Evolutionary conservation across 2,329 filamentous ascomycete genomes (phyloP), one percentile per base, ranked within the genome.

Genomic region (Fusarium sp.): DNA sequence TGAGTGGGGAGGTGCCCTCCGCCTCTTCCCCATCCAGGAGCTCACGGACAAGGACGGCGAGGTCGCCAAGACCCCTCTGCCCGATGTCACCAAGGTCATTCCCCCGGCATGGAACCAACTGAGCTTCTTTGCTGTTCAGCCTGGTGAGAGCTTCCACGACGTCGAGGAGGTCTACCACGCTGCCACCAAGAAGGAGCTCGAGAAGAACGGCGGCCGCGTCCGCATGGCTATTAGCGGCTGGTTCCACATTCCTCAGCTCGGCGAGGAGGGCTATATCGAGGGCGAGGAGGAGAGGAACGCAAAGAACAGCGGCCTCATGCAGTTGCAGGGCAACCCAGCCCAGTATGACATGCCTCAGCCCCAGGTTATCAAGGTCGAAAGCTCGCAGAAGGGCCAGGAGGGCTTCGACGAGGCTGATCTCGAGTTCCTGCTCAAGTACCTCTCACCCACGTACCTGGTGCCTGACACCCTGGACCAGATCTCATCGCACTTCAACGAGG

Each of bases 181-280:
- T 79, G 86, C 85, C 73, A 87, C 81, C 69, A 86, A 86, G 81
- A 88, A 86, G 78, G 89, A 90, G 83, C 89, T 91, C 64, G 88
- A 88, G 81, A 91, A 88, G 82, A 90, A 95, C 68, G 92, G 93
- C 20, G 93, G 92, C 1, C 90, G 94, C 57, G 91, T 98, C 58
- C 92, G 97, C 76, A 98, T 99, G 96, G 97, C 97, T 60, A 98
- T 99, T 80, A 98, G 95, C 81, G 97, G 97, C 62, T 99, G 97
- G 97, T 99, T 97, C 83, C 97, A 99, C 83, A 98, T 99, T 73
- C 97, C 97, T 0, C 97, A 99, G 84, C 85, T 94, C 77, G 96
- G 96, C 65, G 97, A 99, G 83, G 95, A 97, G 29, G 97, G 97
- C 50, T 99, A 93, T 78, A 91, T 97, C 77, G 87, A 93, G 80